Conservation (phyloP, 1,284 basidiomycete genomes). For the Termitomyces sp. region DNA sequence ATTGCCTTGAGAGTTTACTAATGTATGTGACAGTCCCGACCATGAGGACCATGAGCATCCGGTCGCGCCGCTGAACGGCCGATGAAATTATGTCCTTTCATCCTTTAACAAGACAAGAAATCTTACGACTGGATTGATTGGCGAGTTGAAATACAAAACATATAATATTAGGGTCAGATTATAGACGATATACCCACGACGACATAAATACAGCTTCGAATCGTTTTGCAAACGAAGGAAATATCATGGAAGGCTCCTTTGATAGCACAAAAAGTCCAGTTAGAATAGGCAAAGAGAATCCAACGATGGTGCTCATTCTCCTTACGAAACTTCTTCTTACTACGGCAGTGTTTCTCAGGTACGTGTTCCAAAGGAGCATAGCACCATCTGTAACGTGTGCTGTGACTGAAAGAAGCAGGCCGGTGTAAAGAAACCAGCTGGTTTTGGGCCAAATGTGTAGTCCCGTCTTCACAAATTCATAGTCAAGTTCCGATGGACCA, state of each 20-base stretch:
- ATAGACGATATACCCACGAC: slow-evolving; percentile 26
- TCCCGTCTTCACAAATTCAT: slow-evolving; percentile 67
- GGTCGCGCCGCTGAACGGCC: slow-evolving; percentile 28
- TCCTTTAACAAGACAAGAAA: background rate
- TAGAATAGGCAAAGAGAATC: slow-evolving; percentile 43
- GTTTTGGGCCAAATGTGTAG: slow-evolving; percentile 54
- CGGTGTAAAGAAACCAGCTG: slow-evolving; percentile 55
- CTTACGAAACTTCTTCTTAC: slow-evolving; percentile 2
- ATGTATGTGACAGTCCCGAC: slow-evolving; percentile 45
- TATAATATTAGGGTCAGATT: slow-evolving; percentile 1
- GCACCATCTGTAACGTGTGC: slow-evolving; percentile 58
- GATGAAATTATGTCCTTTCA: background rate
- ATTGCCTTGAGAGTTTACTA: slow-evolving; percentile 2
- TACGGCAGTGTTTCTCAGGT: slow-evolving; percentile 25
- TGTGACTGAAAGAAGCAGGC: slow-evolving; percentile 45
- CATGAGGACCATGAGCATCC: slow-evolving; percentile 63
- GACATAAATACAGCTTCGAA: slow-evolving; percentile 35
- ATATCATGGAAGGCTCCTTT: slow-evolving; percentile 51
- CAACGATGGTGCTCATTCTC: slow-evolving; percentile 23
- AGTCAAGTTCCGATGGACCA: slow-evolving; percentile 70
- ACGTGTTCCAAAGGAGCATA: slow-evolving; percentile 47
- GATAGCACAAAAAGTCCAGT: slow-evolving; percentile 49
- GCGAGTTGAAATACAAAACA: background rate
- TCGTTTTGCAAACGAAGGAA: slow-evolving; percentile 44
- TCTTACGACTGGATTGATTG: background rate